phyloP scores from a whole-genome alignment of 768 basidiomycete species.

The Galerina sulciceps region DNA sequence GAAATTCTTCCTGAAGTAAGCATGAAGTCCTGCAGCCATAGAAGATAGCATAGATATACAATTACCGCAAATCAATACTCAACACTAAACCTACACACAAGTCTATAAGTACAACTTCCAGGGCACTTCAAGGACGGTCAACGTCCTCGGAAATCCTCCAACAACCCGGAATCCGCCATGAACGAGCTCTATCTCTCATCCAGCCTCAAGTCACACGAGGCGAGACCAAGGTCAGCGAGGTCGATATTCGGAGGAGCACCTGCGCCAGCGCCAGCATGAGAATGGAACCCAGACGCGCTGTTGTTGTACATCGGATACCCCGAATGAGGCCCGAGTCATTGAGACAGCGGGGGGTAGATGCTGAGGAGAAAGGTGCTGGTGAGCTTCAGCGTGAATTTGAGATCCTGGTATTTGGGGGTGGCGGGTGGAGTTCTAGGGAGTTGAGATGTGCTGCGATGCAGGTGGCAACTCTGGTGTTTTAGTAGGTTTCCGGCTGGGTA shows the following conservation, averaged over 20 bases:
- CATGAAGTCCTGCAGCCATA: too few relatives aligned
- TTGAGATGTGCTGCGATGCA: conserved; percentile 5
- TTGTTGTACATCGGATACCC: background rate
- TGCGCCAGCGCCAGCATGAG: conserved; percentile 17
- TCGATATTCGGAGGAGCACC: conserved; percentile 37
- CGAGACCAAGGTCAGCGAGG: conserved; percentile 64
- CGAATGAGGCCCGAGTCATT: background rate
- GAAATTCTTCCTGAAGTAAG: too few relatives aligned
- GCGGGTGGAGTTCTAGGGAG: conserved; percentile 5
- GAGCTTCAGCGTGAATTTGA: background rate
- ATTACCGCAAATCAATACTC: too few relatives aligned
- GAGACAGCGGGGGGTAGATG: background rate
- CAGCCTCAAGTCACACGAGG: conserved; percentile 59
- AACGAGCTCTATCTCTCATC: conserved; percentile 70
- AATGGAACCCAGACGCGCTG: background rate
- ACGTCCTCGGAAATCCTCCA: conserved; percentile 39
- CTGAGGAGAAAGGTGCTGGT: background rate
- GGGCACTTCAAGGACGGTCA: background rate
- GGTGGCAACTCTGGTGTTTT: conserved; percentile 1
- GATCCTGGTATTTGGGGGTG: conserved; percentile 6
- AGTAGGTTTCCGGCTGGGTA: background rate
- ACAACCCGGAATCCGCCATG: conserved; percentile 63
- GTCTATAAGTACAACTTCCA: too few relatives aligned
- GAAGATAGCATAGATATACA: too few relatives aligned
- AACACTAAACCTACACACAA: too few relatives aligned